Base-by-base conservation (phyloP, 768 basidiomycete genomes). In the Agrocybe chaxingu region DNA sequence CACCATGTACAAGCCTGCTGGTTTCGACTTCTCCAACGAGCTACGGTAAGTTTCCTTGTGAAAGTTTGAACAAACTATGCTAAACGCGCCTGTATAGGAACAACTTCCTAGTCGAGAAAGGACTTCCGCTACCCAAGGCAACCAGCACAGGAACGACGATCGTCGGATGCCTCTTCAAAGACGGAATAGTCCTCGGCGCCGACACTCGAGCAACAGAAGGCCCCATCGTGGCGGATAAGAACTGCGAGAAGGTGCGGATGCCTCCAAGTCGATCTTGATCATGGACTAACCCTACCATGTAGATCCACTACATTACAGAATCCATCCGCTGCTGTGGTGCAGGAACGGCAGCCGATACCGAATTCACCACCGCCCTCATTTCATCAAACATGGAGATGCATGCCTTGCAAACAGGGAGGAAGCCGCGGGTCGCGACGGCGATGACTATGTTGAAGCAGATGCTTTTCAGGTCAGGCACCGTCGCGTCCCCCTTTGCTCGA, bases 391-490 rank as follows among this genome's bases (percentile, higher is more conserved):
- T 99, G 69, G 92, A 94, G 67, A 77, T 99, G 10, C 96, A 98
- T 64, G 80, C 84, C 1, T 79, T 98, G 30, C 87, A 89, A 12
- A 94, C 91, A 30, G 95, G 94, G 18, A 74, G 96, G 51, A 92
- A 91, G 68, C 93, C 96, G 3, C 80, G 87, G 52, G 93, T 99
- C 13, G 92, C 96, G 45, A 97, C 97, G 0, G 97, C 96, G 4
- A 98, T 99, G 96, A 98, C 96, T 3, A 90, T 98, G 92, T 75
- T 98, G 57, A 98, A 98, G 70, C 95, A 96, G 68, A 89, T 88
- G 77, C 85, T 98, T 35, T 97, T 88, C 75, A 75, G 78, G 92
- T 93, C n/a, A 37, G 78, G 62, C 10, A 11, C 37, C 16, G 34
- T 32, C 30, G 5, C 30, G 2, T 44, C n/a, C 10, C 11, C 18